Percentiles rank a stretch among this genome's conserved stretches.
phyloP scores from a whole-genome alignment of 2,329 filamentous ascomycete genomes.

The Zarea fungicola region DNA sequence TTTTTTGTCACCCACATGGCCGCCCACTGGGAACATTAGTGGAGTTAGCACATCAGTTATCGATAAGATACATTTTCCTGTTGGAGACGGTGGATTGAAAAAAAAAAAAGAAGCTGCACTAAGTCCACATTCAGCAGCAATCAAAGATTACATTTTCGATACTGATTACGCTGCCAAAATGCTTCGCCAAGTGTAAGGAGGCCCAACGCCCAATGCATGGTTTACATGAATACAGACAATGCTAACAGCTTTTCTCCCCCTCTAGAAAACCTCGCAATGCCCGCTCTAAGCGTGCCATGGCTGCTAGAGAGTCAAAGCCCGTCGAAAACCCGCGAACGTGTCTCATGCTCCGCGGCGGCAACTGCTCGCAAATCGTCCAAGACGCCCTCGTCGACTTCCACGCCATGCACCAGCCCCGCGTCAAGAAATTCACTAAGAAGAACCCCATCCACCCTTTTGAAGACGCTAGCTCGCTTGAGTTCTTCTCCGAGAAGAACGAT shows the following conservation, averaged over 20 bases:
- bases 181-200: conserved; percentile 46
- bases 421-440: conserved; percentile 94
- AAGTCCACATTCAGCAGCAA: too few species aligned
- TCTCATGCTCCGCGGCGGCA: conserved; percentile 83
- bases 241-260: neutral
- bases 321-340: conserved; percentile 87
- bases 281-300: conserved; percentile 90
- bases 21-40: neutral
- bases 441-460: conserved; percentile 95
- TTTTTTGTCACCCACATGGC: too few species aligned
- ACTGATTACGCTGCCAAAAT: conserved; percentile 26
- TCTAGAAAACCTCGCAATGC: conserved; percentile 60
- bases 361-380: conserved; percentile 75
- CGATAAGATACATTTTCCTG: conserved; percentile 30
- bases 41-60: conserved; percentile 22
- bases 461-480: conserved; percentile 80
- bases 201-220: neutral
- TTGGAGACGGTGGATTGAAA: conserved; percentile 4
- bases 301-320: conserved; percentile 84
- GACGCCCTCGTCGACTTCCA: conserved; percentile 81
- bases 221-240: neutral
- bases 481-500: conserved; percentile 96
- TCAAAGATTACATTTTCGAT: too few species aligned
- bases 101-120: conserved; percentile 2
- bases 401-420: conserved; percentile 76